A percentile compares a stretch with the other conserved stretches of the same genome.
Conservation (phyloP, 2,329 filamentous ascomycete species). For the Chrysoporthe deuterocubensis region DNA sequence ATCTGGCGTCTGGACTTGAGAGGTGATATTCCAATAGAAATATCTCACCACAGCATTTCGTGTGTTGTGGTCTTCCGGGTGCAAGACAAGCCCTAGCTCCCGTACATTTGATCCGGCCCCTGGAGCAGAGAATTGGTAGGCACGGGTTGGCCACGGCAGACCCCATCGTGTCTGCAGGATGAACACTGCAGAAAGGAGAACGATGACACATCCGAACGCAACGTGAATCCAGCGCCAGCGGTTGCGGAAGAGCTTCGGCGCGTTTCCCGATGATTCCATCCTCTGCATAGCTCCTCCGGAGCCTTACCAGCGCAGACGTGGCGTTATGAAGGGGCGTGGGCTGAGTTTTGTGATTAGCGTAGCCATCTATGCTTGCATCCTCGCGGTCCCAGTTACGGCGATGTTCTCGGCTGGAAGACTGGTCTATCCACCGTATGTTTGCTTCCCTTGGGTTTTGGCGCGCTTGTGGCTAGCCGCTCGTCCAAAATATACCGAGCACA, state of each 20-base stretch:
- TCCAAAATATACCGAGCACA: too few species aligned
- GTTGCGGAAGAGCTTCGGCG: background rate
- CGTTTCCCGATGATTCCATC: background rate
- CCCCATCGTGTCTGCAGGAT: background rate
- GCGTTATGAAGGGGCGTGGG: too few species aligned
- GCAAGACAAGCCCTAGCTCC: conserved; percentile 35
- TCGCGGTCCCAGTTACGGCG: too few species aligned
- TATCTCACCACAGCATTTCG: conserved; percentile 40
- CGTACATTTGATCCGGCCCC: background rate
- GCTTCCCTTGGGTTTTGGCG: too few species aligned
- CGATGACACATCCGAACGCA: background rate
- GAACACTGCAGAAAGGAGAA: background rate
- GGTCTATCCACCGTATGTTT: too few species aligned
- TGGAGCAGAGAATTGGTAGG: background rate
- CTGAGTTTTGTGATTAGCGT: background rate
- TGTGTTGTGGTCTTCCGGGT: conserved; percentile 47
- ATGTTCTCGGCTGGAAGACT: too few species aligned
- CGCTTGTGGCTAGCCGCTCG: too few species aligned
- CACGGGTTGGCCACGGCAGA: background rate
- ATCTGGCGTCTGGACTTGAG: conserved; percentile 46
- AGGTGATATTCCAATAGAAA: conserved; percentile 47
- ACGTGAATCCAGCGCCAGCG: background rate
- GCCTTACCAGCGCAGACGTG: too few species aligned
- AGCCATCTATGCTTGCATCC: too few species aligned
- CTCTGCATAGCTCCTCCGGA: background rate